phyloP scores from a whole-genome alignment of 139 green algal genomes.

The Coelastrella sp. region DNA sequence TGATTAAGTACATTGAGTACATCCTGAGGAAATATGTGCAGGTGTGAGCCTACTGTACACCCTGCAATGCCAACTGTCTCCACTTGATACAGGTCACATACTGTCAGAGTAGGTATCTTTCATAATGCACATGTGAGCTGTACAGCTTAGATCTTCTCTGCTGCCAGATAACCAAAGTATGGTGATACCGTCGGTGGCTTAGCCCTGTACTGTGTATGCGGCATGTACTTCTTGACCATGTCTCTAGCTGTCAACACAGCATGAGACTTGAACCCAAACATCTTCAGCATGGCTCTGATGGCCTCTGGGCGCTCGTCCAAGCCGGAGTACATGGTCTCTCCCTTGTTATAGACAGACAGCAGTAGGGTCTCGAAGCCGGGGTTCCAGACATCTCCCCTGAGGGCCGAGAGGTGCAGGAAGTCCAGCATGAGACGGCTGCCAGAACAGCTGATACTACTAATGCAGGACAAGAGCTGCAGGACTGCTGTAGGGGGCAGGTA shows the following conservation, averaged over 20 bases:
- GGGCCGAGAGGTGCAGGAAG: conserved; percentile 66
- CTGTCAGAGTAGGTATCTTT: no score
- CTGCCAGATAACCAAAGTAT: conserved; percentile 57
- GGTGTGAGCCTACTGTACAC: no score
- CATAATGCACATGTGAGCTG: no score
- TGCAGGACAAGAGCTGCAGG: conserved; percentile 48
- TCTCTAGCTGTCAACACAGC: conserved; percentile 29
- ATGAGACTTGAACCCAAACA: conserved; percentile 44
- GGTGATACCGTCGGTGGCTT: conserved; percentile 46
- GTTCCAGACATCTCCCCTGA: conserved; percentile 11
- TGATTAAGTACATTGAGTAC: no score
- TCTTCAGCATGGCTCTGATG: conserved; percentile 35
- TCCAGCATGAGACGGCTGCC: conserved; percentile 71
- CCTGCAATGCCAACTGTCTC: no score
- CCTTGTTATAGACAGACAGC: conserved; percentile 32
- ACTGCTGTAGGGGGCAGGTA: conserved; percentile 69
- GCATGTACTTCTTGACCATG: conserved; percentile 50
- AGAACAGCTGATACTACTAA: conserved; percentile 48
- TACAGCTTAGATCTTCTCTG: conserved; percentile 37
- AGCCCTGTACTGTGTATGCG: conserved; percentile 41
- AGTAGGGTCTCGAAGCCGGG: conserved; percentile 44
- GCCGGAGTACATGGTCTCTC: conserved; percentile 58
- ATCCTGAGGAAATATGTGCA: no score
- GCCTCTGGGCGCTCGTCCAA: conserved; percentile 47
- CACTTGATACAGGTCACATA: no score